Evolutionary conservation across 768 basidiomycete species (phyloP).

Genomic region (Termitomyces sp.): DNA sequence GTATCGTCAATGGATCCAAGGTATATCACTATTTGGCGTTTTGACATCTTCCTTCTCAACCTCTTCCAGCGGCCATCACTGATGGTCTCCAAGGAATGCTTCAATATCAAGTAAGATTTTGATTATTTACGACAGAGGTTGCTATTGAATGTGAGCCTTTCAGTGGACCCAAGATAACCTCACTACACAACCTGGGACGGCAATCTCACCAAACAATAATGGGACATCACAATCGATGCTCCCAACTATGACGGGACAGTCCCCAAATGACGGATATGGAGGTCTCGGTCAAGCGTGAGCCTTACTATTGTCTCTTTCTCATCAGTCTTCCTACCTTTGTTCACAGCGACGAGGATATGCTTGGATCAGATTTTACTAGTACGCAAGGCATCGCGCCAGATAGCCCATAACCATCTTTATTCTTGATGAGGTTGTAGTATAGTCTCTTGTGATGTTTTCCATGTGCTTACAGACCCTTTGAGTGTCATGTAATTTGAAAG

Average conservation of each 20-base stretch:
- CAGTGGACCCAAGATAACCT: slow-evolving; percentile 54
- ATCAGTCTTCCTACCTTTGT: not conserved
- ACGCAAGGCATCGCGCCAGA: slow-evolving; percentile 29
- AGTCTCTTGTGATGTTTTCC: not conserved
- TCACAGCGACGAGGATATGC: slow-evolving; percentile 22
- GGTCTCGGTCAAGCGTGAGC: slow-evolving; percentile 34
- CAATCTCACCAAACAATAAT: slow-evolving; percentile 28
- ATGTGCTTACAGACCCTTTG: not conserved
- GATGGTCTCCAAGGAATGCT: slow-evolving; percentile 37
- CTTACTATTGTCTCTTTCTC: not conserved
- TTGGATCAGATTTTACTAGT: slow-evolving; percentile 24
- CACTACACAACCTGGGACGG: slow-evolving; percentile 40
- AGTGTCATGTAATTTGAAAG: not conserved
- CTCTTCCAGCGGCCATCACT: slow-evolving; percentile 31
- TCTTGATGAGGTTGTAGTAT: not conserved
- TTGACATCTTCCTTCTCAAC: not conserved
- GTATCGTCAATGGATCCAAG: slow-evolving; percentile 47
- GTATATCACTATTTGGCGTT: slow-evolving; percentile 19
- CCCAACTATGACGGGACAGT: slow-evolving; percentile 35
- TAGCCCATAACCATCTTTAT: not conserved
- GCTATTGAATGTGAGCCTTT: slow-evolving; percentile 9
- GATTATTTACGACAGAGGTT: not conserved
- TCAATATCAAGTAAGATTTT: slow-evolving; percentile 36
- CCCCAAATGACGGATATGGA: slow-evolving; percentile 64
- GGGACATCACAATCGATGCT: slow-evolving; percentile 25